These are phyloP conservation scores for Barbatosphaeria neglecta DNA, from an alignment of 495 filamentous ascomycete species.

Conservation along the genomic window DNA sequence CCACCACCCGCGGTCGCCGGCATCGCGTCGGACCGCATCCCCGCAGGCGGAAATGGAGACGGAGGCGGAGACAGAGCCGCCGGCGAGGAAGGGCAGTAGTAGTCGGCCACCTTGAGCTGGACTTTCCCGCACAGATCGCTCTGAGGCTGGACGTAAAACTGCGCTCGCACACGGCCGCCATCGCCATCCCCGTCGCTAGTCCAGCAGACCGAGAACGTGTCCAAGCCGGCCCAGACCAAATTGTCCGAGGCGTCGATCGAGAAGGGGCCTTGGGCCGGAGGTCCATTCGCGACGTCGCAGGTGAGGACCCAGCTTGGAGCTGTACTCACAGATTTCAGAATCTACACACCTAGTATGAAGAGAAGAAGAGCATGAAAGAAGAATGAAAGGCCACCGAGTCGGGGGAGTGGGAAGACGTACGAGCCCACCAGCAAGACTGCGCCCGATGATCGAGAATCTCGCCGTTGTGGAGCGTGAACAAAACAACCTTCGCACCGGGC, in stretches of 20 bases:
- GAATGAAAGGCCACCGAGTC: too few species aligned
- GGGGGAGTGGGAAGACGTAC: too few species aligned
- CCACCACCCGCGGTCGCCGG: too few species aligned
- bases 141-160: background rate
- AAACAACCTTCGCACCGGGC: background rate
- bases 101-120: background rate
- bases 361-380: background rate
- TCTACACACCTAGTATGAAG: background rate
- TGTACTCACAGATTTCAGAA: too few species aligned
- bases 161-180: background rate
- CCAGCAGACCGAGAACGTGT: constrained; percentile 4
- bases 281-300: background rate
- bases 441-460: background rate
- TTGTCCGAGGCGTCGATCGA: background rate
- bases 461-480: background rate
- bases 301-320: constrained; percentile 2
- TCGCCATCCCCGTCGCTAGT: background rate
- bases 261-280: background rate
- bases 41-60: too few species aligned
- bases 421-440: constrained; percentile 6
- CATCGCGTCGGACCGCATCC: too few species aligned
- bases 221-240: background rate
- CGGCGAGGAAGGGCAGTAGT: too few species aligned
- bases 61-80: too few species aligned
- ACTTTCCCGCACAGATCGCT: background rate